Conservation (phyloP, 192 early-diverging fungal genomes). For the Pilaira anomala region DNA sequence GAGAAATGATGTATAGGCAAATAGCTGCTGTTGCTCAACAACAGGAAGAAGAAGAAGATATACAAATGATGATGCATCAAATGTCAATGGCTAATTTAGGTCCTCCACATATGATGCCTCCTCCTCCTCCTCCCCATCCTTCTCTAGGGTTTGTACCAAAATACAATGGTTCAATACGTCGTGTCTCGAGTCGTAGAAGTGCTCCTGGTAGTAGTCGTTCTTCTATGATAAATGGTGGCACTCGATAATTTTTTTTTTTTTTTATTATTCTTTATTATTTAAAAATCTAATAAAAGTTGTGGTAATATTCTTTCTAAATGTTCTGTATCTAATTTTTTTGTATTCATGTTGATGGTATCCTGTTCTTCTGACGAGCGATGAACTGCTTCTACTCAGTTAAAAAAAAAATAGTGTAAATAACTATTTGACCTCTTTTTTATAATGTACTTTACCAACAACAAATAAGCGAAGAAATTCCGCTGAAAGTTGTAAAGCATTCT, state of each 20-base stretch:
- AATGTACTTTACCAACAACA: not conserved
- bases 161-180: not conserved
- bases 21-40: too few species aligned
- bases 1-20: not conserved
- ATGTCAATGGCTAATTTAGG: not conserved
- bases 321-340: not conserved
- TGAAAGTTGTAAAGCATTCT: not conserved
- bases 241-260: not conserved
- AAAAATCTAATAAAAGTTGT: conserved; percentile 21
- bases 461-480: conserved; percentile 3
- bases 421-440: not conserved
- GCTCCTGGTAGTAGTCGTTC: conserved; percentile 8
- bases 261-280: too few species aligned
- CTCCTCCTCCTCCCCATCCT: not conserved
- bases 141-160: not conserved
- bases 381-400: not conserved
- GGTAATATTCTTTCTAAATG: conserved; percentile 12
- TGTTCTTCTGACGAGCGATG: conserved; percentile 5
- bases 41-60: too few species aligned
- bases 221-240: not conserved
- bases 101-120: conserved; percentile 2
- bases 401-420: too few species aligned
- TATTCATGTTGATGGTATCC: not conserved
- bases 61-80: conserved; percentile 7
- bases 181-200: conserved; percentile 11